Percentiles rank a stretch among this genome's conserved stretches.
phyloP scores from a whole-genome alignment of 768 basidiomycete species.

The Pleurotus tuber-regium region DNA sequence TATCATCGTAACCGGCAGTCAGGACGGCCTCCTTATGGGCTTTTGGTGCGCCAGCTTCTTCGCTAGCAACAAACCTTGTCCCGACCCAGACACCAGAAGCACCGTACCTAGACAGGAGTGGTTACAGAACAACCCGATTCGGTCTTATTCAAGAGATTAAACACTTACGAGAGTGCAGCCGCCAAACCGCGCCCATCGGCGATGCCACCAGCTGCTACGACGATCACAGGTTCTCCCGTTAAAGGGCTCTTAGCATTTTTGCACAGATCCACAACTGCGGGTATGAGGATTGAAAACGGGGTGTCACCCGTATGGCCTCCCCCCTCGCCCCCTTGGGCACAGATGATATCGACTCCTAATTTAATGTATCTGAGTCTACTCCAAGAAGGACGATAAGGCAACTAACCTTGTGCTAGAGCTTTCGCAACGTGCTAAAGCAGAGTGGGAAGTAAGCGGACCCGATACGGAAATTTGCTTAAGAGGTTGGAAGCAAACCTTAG shows the following conservation, averaged over 20 bases:
- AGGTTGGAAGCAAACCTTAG: slow-evolving; percentile 53
- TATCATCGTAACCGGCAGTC: slow-evolving; percentile 75
- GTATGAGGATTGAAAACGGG: slow-evolving; percentile 78
- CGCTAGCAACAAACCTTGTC: slow-evolving; percentile 82
- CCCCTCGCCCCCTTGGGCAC: slow-evolving; percentile 85
- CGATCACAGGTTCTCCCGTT: slow-evolving; percentile 71
- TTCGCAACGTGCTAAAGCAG: slow-evolving; percentile 65
- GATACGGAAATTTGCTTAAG: not conserved
- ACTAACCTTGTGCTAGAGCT: slow-evolving; percentile 66
- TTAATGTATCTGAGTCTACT: not conserved
- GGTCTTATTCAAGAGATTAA: not conserved
- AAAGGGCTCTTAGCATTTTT: slow-evolving; percentile 66
- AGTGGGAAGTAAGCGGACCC: slow-evolving; percentile 4
- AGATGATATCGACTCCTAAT: slow-evolving; percentile 84
- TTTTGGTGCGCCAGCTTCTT: slow-evolving; percentile 76
- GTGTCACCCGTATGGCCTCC: slow-evolving; percentile 88
- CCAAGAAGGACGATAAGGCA: not conserved
- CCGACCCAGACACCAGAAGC: slow-evolving; percentile 88
- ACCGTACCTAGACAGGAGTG: slow-evolving; percentile 52
- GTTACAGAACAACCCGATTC: not conserved
- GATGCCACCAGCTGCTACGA: slow-evolving; percentile 85
- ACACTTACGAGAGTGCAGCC: slow-evolving; percentile 59
- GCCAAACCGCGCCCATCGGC: slow-evolving; percentile 82
- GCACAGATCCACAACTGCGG: slow-evolving; percentile 79
- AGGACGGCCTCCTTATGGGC: slow-evolving; percentile 68